Percentiles rank a stretch among this genome's conserved stretches.
These are phyloP conservation scores for Naganishia albida DNA, from an alignment of 1,284 basidiomycete genomes.

Conservation along the genomic window DNA sequence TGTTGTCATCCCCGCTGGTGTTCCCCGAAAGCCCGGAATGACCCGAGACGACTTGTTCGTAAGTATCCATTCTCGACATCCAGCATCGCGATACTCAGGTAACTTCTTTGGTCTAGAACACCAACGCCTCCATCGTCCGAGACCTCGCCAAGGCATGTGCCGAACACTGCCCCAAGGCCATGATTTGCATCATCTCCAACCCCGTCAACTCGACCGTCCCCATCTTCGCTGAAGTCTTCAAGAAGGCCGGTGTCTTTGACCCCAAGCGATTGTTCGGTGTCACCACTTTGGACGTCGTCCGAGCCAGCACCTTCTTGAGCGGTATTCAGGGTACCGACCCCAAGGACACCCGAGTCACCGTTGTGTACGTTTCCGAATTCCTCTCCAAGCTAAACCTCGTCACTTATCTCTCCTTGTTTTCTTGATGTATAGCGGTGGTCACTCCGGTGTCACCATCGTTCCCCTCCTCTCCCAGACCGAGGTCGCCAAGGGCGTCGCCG, in stretches of 20 bases:
- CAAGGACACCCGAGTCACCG: conserved; percentile 72
- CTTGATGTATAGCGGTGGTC: conserved; percentile 66
- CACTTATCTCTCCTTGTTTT: background rate
- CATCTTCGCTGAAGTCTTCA: conserved; percentile 89
- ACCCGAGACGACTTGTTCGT: conserved; percentile 97
- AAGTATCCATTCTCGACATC: conserved; percentile 48
- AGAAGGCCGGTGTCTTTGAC: conserved; percentile 92
- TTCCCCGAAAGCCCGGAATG: conserved; percentile 79
- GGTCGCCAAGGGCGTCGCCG: conserved; percentile 60
- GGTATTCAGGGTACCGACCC: conserved; percentile 68
- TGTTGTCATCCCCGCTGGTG: conserved; percentile 97
- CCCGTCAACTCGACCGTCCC: conserved; percentile 83
- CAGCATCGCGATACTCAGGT: conserved; percentile 1
- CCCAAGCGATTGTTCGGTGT: conserved; percentile 75
- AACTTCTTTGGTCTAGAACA: conserved; percentile 26
- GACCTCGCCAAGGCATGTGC: conserved; percentile 89
- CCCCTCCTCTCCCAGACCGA: conserved; percentile 86
- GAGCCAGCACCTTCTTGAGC: conserved; percentile 87
- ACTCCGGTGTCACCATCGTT: conserved; percentile 94
- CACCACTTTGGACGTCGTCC: conserved; percentile 96
- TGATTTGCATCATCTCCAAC: conserved; percentile 95
- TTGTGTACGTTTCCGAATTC: conserved; percentile 57
- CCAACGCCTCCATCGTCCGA: conserved; percentile 68
- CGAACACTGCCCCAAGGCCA: conserved; percentile 83
- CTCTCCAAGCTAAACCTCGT: background rate